These are phyloP conservation scores for Leccinum rimulosum DNA, from an alignment of 768 basidiomycete species.

Conservation along the genomic window DNA sequence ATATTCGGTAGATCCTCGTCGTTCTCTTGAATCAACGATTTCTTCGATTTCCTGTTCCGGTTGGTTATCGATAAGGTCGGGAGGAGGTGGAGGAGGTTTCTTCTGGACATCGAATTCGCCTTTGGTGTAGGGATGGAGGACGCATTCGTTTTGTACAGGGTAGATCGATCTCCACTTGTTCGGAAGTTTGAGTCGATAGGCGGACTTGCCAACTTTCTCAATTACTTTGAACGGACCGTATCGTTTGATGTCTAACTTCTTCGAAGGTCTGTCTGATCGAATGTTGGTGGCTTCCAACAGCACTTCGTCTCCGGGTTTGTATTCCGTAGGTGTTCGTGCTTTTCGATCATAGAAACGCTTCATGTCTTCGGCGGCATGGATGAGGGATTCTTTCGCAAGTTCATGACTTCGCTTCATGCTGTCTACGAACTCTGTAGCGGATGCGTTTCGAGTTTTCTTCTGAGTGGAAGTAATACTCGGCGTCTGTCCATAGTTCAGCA, in stretches of 20 bases:
- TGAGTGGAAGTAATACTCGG: too few species aligned
- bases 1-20: not conserved
- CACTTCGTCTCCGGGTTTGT: not conserved
- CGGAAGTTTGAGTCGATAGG: fast-evolving
- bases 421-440: not conserved
- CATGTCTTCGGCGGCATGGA: not conserved
- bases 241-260: not conserved
- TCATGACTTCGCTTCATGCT: not conserved
- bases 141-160: not conserved
- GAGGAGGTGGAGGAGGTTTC: not conserved
- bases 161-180: not conserved
- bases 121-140: not conserved
- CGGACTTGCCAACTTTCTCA: not conserved
- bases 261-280: not conserved
- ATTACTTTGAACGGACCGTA: not conserved
- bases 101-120: not conserved
- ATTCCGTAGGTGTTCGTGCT: not conserved
- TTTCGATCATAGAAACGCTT: not conserved
- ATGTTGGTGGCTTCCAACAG: not conserved
- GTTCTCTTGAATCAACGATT: not conserved
- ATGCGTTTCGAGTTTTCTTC: too few species aligned
- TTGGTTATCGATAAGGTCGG: not conserved
- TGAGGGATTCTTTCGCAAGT: not conserved
- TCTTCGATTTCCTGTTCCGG: not conserved
- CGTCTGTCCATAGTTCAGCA: not conserved